A percentile compares a stretch with the other conserved stretches of the same genome.
phyloP scores from a whole-genome alignment of 2,329 filamentous ascomycete species.

The Apiospora marii region DNA sequence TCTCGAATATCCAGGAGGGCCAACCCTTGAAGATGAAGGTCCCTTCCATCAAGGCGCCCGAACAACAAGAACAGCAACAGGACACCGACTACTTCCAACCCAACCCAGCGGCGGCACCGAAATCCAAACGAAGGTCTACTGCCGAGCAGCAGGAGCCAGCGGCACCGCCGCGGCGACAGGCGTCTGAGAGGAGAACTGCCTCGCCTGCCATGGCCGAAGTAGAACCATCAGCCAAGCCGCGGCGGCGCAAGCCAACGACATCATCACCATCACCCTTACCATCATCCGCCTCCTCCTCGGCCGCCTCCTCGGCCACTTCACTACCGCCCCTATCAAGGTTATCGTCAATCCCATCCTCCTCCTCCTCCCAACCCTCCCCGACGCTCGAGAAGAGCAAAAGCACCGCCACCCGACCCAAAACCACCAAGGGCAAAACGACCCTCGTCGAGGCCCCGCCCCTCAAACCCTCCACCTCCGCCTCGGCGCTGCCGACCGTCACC shows the following conservation, averaged over 20 bases:
- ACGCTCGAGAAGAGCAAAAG: not conserved
- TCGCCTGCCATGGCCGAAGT: not conserved
- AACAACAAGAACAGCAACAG: no score
- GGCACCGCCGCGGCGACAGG: not conserved
- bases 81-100: not conserved
- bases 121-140: not conserved
- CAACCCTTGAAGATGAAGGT: not conserved
- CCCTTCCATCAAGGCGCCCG: not conserved
- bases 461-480: conserved; percentile 10
- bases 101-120: not conserved
- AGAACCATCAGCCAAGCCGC: not conserved
- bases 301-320: not conserved
- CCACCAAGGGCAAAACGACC: not conserved
- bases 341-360: not conserved
- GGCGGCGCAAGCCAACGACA: not conserved
- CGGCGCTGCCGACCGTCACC: not conserved
- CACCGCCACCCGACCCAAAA: not conserved
- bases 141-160: not conserved
- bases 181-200: not conserved
- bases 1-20: not conserved
- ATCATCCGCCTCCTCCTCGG: not conserved
- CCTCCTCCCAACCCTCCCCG: not conserved
- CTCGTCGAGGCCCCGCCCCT: not conserved
- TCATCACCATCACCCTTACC: not conserved
- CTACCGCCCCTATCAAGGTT: not conserved